These are phyloP conservation scores for Pisolithus thermaeus DNA, from an alignment of 1,284 basidiomycete genomes.

Conservation along the genomic window DNA sequence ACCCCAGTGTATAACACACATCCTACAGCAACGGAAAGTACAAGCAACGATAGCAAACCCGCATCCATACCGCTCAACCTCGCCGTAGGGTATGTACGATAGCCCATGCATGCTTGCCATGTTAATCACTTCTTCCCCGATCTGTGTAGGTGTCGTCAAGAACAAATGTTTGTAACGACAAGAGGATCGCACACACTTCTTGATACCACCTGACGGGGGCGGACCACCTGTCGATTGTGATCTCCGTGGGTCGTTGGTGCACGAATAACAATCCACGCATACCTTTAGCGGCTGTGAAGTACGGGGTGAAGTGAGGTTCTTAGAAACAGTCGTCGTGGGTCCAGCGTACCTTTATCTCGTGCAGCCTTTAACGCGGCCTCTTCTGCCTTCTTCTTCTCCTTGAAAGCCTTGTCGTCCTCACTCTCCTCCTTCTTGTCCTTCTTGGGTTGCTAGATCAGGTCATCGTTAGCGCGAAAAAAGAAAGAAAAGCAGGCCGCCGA, in stretches of 20 bases:
- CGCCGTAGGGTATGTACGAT: not conserved
- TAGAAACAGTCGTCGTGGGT: not conserved
- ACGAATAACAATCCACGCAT: conserved; percentile 17
- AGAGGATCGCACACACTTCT: conserved; percentile 54
- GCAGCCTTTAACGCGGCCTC: conserved; percentile 64
- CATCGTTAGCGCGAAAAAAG: not conserved
- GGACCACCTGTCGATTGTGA: conserved; percentile 45
- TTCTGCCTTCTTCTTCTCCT: conserved; percentile 69
- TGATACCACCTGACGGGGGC: conserved; percentile 64
- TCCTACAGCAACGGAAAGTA: too few species aligned
- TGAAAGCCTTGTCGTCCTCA: conserved; percentile 67
- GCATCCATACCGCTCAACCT: too few species aligned
- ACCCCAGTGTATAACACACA: too few species aligned
- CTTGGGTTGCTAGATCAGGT: conserved; percentile 56
- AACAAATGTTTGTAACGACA: conserved; percentile 5
- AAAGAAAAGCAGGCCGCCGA: not conserved
- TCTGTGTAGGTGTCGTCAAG: conserved; percentile 31
- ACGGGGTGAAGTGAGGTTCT: too few species aligned
- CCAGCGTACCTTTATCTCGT: conserved; percentile 53
- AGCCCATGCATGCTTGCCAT: not conserved
- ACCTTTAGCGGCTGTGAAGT: conserved; percentile 55
- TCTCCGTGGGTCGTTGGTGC: not conserved
- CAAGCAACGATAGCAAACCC: too few species aligned
- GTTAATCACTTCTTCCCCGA: conserved; percentile 65
- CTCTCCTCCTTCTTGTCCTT: conserved; percentile 68